Evolutionary conservation across 768 basidiomycete genomes (phyloP).

Genomic region (Lentinula guzmanii): DNA sequence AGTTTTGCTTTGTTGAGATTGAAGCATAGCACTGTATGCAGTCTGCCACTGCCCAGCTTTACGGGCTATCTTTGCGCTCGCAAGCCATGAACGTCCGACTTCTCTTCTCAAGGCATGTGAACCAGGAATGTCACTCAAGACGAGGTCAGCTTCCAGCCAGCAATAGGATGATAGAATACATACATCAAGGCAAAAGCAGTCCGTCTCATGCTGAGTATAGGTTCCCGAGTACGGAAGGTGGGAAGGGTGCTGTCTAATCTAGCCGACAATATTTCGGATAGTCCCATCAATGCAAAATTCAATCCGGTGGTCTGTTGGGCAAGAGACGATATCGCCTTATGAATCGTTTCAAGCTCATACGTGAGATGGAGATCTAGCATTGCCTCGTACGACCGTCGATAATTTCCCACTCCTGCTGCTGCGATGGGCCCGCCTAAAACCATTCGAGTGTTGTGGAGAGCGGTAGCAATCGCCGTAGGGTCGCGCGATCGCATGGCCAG

Average conservation of each 20-base stretch:
- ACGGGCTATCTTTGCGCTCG: conserved; percentile 91
- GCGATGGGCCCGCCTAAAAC: conserved; percentile 76
- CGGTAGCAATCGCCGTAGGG: conserved; percentile 32
- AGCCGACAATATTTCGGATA: conserved; percentile 47
- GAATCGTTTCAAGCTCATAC: conserved; percentile 77
- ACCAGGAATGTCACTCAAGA: conserved; percentile 32
- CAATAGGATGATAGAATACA: conserved; percentile 13
- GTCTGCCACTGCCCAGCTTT: conserved; percentile 96
- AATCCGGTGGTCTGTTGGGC: neutral
- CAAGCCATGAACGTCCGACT: conserved; percentile 84
- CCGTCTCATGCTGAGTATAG: conserved; percentile 83
- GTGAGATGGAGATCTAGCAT: conserved; percentile 79
- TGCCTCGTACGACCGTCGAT: conserved; percentile 83
- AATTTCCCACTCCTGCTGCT: conserved; percentile 74
- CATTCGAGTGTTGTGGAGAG: conserved; percentile 60
- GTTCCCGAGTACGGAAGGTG: conserved; percentile 83
- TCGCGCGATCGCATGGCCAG: conserved; percentile 68
- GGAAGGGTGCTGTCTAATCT: conserved; percentile 79
- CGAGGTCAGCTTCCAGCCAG: conserved; percentile 9
- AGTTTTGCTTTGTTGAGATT: conserved; percentile 70
- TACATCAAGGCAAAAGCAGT: conserved; percentile 76
- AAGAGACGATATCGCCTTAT: conserved; percentile 35
- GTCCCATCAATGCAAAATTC: conserved; percentile 25
- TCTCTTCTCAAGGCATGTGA: conserved; percentile 25
- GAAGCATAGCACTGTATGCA: conserved; percentile 91